Evolutionary conservation across 331 rosid species (phyloP).

Genomic region (Malus hybrid): DNA sequence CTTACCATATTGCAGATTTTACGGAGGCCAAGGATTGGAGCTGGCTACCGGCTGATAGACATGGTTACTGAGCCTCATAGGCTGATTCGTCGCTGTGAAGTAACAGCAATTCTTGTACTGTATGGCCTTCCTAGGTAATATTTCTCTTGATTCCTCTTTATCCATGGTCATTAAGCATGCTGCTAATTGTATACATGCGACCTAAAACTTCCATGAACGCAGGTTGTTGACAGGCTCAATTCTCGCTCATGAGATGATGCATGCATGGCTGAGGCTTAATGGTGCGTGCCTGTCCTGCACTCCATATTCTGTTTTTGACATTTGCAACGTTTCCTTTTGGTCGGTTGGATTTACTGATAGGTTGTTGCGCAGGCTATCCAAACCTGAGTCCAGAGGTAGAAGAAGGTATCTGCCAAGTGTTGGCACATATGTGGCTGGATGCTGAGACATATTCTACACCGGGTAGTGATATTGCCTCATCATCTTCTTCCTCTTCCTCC

Average conservation of each 20-base stretch:
- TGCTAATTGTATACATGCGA: not conserved
- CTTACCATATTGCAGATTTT: conserved; percentile 36
- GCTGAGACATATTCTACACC: conserved; percentile 55
- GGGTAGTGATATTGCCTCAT: conserved; percentile 32
- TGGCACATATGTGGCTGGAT: conserved; percentile 89
- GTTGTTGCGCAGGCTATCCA: conserved; percentile 54
- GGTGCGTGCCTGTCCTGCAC: conserved; percentile 34
- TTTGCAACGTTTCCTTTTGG: not conserved
- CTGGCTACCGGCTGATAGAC: conserved; percentile 43
- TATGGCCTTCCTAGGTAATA: conserved; percentile 87
- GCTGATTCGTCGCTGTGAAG: conserved; percentile 69
- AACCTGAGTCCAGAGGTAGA: conserved; percentile 69
- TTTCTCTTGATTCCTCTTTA: not conserved
- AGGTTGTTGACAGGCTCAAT: conserved; percentile 49
- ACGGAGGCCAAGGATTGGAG: conserved; percentile 57
- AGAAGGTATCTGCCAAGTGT: conserved; percentile 93
- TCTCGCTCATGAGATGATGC: conserved; percentile 68
- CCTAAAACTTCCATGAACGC: conserved; percentile 14
- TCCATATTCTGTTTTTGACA: not conserved
- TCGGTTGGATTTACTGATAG: not conserved
- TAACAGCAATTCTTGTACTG: conserved; percentile 79
- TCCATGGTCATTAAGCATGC: not conserved
- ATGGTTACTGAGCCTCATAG: conserved; percentile 54
- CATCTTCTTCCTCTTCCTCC: conserved; percentile 33
- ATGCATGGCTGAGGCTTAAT: conserved; percentile 87